phyloP scores from a whole-genome alignment of 306 rosid genomes.

The Cucumis sativus region Cucumber_9930_V3 NC_026658.2:5443001-5443500 shows the following conservation, averaged over 20 bases:
- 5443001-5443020: background rate
- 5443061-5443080: too few relatives aligned
- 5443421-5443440: slow-evolving; percentile 6
- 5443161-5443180: too few relatives aligned
- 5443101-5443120: too few relatives aligned
- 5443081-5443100: too few relatives aligned
- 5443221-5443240: background rate
- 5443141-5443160: too few relatives aligned
- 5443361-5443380: background rate
- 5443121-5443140: too few relatives aligned
- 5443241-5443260: background rate
- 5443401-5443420: slow-evolving; percentile 9
- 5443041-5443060: too few relatives aligned
- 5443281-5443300: background rate
- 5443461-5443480: background rate
- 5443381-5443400: background rate
- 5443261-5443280: background rate
- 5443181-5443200: too few relatives aligned
- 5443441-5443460: background rate
- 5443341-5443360: background rate
- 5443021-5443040: background rate
- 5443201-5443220: background rate
- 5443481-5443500: background rate
- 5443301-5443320: background rate
- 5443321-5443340: background rate